Conservation (phyloP, 371 early-diverging fungal genomes). For the Mortierella sp. region DNA sequence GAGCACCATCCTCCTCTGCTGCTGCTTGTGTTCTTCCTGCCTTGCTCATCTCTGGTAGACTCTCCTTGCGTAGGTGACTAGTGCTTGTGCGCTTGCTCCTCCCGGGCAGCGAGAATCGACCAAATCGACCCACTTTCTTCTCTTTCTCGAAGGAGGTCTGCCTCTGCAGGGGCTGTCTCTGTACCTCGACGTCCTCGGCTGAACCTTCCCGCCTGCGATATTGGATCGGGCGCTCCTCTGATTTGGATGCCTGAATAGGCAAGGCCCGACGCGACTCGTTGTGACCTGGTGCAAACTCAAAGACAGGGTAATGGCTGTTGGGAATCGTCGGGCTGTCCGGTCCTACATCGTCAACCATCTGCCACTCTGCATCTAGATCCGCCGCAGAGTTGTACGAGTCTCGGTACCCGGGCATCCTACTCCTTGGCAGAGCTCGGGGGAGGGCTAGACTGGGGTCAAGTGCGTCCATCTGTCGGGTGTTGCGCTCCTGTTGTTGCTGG, state of each 20-base stretch:
- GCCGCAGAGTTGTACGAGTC: constrained; percentile 19
- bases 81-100: constrained; percentile 4
- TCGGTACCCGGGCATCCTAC: constrained; percentile 7
- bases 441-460: constrained; percentile 50
- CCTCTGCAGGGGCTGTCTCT: background rate
- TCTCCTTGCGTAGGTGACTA: constrained; percentile 7
- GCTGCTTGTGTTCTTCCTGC: background rate
- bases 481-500: constrained; percentile 9
- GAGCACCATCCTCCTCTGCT: background rate
- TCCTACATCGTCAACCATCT: background rate
- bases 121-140: constrained; percentile 1
- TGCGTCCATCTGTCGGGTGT: constrained; percentile 9
- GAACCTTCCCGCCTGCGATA: constrained; percentile 2
- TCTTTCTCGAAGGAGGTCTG: constrained; percentile 4
- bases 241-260: background rate
- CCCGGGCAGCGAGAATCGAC: constrained; percentile 5
- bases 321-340: constrained; percentile 5
- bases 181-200: background rate
- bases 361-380: constrained; percentile 2
- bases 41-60: constrained; percentile 8
- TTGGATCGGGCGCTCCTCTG: constrained; percentile 10
- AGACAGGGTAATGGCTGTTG: constrained; percentile 8
- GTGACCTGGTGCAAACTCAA: constrained; percentile 10
- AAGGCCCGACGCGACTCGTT: constrained; percentile 1
- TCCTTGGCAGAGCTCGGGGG: constrained; percentile 47